Evolutionary conservation across 2,329 filamentous ascomycete species (phyloP).

Genomic region (Elsinoe australis): DNA sequence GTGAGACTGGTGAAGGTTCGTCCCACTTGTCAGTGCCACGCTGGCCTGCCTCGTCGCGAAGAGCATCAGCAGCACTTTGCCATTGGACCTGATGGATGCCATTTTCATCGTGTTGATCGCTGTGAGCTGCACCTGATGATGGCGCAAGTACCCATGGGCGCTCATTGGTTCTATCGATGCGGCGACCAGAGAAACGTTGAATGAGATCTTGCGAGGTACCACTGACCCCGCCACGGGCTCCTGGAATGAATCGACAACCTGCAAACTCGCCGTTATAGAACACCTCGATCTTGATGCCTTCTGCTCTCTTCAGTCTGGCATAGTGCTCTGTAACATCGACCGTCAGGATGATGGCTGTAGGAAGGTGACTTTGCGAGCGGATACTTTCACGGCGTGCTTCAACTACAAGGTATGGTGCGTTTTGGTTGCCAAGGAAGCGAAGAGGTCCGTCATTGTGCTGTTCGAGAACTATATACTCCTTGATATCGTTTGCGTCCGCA

Average conservation of each 20-base stretch:
- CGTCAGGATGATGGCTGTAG: slow-evolving; percentile 12
- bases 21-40: slow-evolving; percentile 31
- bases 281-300: slow-evolving; percentile 41
- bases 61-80: slow-evolving; percentile 26
- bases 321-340: slow-evolving; percentile 17
- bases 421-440: slow-evolving; percentile 28
- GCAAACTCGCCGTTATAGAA: slow-evolving; percentile 41
- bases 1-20: slow-evolving; percentile 22
- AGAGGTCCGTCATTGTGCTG: slow-evolving; percentile 20
- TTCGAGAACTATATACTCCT: neutral
- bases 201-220: slow-evolving; percentile 18
- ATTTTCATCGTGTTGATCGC: slow-evolving; percentile 10
- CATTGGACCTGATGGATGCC: slow-evolving; percentile 30
- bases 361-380: neutral
- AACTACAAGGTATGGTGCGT: slow-evolving; percentile 30
- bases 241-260: slow-evolving; percentile 27
- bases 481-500: slow-evolving; percentile 24
- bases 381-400: slow-evolving; percentile 21
- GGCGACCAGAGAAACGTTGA: slow-evolving; percentile 33
- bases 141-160: slow-evolving; percentile 39
- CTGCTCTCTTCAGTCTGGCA: slow-evolving; percentile 12
- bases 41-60: slow-evolving; percentile 30
- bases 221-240: slow-evolving; percentile 17
- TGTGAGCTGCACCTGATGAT: slow-evolving; percentile 21
- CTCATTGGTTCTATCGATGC: slow-evolving; percentile 35